phyloP scores from a whole-genome alignment of 2,329 filamentous ascomycete species.

The Pseudovirgaria hyperparasitica region DNA sequence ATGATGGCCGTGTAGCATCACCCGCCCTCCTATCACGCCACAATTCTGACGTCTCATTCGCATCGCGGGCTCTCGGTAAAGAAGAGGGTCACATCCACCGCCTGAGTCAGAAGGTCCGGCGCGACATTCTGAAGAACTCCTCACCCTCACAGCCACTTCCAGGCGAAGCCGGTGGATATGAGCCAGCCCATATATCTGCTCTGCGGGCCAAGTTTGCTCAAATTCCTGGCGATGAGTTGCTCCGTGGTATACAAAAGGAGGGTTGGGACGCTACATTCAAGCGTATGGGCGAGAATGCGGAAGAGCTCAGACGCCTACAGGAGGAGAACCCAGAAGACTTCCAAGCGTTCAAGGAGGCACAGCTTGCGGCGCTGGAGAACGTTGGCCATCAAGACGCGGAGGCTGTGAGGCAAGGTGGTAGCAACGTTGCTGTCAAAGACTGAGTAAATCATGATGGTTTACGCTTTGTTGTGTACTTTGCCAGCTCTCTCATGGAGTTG shows the following conservation, averaged over 20 bases:
- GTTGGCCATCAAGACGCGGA: no score
- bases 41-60: conserved; percentile 55
- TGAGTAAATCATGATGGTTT: no score
- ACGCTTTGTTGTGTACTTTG: no score
- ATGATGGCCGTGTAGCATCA: conserved; percentile 22
- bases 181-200: conserved; percentile 33
- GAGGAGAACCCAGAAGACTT: conserved; percentile 22
- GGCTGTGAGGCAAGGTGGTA: no score
- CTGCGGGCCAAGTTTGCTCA: conserved; percentile 53
- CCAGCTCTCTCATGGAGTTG: no score
- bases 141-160: conserved; percentile 13
- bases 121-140: conserved; percentile 41
- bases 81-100: conserved; percentile 62
- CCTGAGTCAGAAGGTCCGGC: conserved; percentile 52
- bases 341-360: conserved; percentile 18
- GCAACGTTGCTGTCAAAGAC: no score
- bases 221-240: conserved; percentile 46
- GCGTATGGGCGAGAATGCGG: conserved; percentile 51
- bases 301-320: conserved; percentile 50
- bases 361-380: conserved; percentile 25
- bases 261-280: conserved; percentile 51
- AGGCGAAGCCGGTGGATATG: conserved; percentile 19
- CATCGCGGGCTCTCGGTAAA: conserved; percentile 48
- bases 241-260: conserved; percentile 39
- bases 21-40: conserved; percentile 42